Base-by-base conservation (phyloP, 2,329 filamentous ascomycete genomes). In the Ilyonectria mors-panacis region DNA sequence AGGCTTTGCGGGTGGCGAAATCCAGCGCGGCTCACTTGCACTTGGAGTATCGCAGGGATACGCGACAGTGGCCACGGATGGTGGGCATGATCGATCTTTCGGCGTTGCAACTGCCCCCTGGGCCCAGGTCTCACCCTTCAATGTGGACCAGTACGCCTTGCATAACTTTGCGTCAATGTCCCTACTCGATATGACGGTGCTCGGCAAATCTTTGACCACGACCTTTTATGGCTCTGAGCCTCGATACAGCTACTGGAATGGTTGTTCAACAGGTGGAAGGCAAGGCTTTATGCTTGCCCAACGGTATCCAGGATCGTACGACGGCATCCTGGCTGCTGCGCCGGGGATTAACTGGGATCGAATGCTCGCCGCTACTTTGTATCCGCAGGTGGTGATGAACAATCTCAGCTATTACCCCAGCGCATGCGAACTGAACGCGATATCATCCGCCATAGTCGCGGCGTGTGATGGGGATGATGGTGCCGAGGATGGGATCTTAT, bases 401-500 rank as follows among this genome's bases (percentile, higher is more conserved):
- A 48, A 48, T 26, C 45, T 48, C 45, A 48, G 21, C 21, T 48
- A 48, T 48, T 48, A 48, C 45, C 45, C 45, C 21, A 48, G 21
- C 45, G 45, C 45, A 15, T 48, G 45, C 45, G 45, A 48, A 48
- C 45, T 48, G 21, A 26, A 48, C 45, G 45, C 45, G 23, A 48
- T 48, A 48, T 48, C 45, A 26, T 48, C 45, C 21, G 21, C 45
- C 21, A 48, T 48, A 26, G 21, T 48, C 45, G 45, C 45, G 21
- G 45, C 45, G 45, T 48, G 45, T 26, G 45, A 48, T 48, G 45
- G 45, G 21, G 45, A 48, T 48, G 45, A 48, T 48, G 45, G 45
- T 15, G 45, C 21, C 21, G 45, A 48, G 45, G 45, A 48, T 26
- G 45, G 45, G 2, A 48, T 48, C 21, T 3, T 48, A 9, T 48